Evolutionary conservation across 2,329 filamentous ascomycete species (phyloP), one percentile per base, ranked within the genome.

Genomic region (Trichoderma sp.): DNA sequence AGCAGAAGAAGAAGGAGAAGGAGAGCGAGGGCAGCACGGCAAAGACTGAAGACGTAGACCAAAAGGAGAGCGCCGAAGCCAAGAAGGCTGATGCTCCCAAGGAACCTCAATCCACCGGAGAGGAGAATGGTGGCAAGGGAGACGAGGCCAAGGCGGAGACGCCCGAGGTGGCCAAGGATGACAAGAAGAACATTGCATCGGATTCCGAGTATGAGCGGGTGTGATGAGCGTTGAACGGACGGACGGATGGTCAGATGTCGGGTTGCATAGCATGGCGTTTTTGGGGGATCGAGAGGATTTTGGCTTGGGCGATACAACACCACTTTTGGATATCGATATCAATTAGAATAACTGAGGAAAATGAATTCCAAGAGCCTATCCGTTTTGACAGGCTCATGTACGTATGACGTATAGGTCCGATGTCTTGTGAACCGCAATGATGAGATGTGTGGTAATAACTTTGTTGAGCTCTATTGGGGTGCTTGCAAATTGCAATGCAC

Each of bases 161-260:
- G 4, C 39, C 50, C 34, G 57, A 64, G 19, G 61, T 29, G n/a
- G 17, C 67, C 12, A 57, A 61, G 5, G 59, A 71, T n/a, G 72
- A 71, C 19, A 78, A 78, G 74, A 72, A 59, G 63, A 69, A 29
- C 15, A 52, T 70, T 29, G 72, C 72, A 9, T 78, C 76, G 17
- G 76, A 78, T 68, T 78, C 76, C 32, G 76, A 77, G 45, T 78
- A 78, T 65, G 75, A 77, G 53, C 77, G 61, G 32, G 61, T 68
- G 42, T 68, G 35, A 67, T 19, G 17, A 32, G 29, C 3, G 9
- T 32, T 19, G 15, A n/a, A 39, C 12, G 22, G 27, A 39, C 12
- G 22, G 25, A 52, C 1, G 42, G 27, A 48, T 56, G 25, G 34
- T 54, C 60, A 32, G 48, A 64, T 17, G 29, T n/a, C 10, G 17